These are phyloP conservation scores for Litsea cubeba DNA, from an alignment of 164 flowering plant genomes.

Conservation along the genomic window DNA sequence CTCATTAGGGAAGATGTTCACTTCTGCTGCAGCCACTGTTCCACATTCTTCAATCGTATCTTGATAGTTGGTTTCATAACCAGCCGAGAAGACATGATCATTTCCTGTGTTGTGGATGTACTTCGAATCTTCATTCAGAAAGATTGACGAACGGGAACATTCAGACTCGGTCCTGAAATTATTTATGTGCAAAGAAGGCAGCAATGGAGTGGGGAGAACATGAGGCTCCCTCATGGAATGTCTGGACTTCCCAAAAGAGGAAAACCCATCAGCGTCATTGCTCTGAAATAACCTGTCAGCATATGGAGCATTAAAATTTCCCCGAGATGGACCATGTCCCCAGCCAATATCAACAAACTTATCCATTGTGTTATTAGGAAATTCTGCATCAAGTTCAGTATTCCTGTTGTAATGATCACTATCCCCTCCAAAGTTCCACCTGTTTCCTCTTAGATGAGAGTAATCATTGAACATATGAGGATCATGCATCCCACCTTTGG, in stretches of 20 bases:
- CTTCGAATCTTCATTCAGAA: constrained; percentile 32
- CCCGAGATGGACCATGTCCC: constrained; percentile 51
- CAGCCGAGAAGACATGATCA: constrained; percentile 12
- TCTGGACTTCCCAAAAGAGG: constrained; percentile 72
- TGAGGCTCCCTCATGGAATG: constrained; percentile 87
- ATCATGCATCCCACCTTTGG: constrained; percentile 45
- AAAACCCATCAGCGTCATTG: constrained; percentile 53
- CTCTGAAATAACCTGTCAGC: constrained; percentile 56
- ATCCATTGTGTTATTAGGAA: constrained; percentile 44
- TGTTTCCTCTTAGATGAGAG: constrained; percentile 45
- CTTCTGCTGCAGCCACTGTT: constrained; percentile 26
- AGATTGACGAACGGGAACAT: constrained; percentile 37
- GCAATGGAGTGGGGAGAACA: constrained; percentile 85
- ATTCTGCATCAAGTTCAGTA: constrained; percentile 52
- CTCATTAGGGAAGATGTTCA: constrained; percentile 23
- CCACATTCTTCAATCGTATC: constrained; percentile 32
- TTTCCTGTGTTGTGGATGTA: neutral
- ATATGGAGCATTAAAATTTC: constrained; percentile 35
- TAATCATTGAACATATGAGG: constrained; percentile 40
- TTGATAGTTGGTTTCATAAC: constrained; percentile 28
- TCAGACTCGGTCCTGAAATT: constrained; percentile 41
- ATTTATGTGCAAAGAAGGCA: constrained; percentile 46
- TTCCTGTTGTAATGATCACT: constrained; percentile 43
- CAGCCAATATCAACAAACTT: constrained; percentile 61
- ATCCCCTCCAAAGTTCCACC: constrained; percentile 57